Evolutionary conservation across 805 yeast species (phyloP), one percentile per base, ranked within the genome.

Genomic region (Cyberlindnera veronae): DNA sequence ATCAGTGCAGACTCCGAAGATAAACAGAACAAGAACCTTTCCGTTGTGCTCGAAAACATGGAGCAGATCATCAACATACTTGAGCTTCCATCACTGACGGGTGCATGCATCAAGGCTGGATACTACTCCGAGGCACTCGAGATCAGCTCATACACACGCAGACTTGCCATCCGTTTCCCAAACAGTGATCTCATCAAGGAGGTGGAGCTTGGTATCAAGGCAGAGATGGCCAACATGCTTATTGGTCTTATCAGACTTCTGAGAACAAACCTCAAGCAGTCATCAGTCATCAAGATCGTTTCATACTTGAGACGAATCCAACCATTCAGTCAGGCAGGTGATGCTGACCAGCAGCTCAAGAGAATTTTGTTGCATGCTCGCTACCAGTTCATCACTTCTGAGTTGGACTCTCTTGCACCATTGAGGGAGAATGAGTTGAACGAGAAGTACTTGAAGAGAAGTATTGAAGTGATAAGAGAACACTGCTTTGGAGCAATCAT

Each of bases 91-190:
- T 73, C 95, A 2, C 60, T 91, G 34, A 80, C 91, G 24, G 73
- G 80, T 34, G 79, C 90, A n/a, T 87, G 97, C 61, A 86, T 90
- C 10, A 71, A 77, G 34, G 82, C 84, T 34, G 96, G 96, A 0
- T 85, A 84, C 54, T 93, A 90, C 57, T 84, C 88, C 24, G 95
- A 89, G 54, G 89, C 96, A 9, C 72, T 91, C 26, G 95, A 91
- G 58, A 75, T 91, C 12, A 83, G 89, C 11, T 74, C 84, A 22
- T 79, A 85, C 53, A 79, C 84, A 1, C 74, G 81, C 46, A 71
- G 95, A 39, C 66, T 93, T 18, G 67, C 73, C 1, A 76, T 80
- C 14, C 69, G 95, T 43, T 90, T 82, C 59, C 86, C 89, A 7
- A 72, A 73, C 31, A 62, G 81, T 8, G 59, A 64, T 2, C 54